These are phyloP conservation scores for Piromyces finnis DNA, from an alignment of 192 early-diverging fungal species.

Conservation along the genomic window DNA sequence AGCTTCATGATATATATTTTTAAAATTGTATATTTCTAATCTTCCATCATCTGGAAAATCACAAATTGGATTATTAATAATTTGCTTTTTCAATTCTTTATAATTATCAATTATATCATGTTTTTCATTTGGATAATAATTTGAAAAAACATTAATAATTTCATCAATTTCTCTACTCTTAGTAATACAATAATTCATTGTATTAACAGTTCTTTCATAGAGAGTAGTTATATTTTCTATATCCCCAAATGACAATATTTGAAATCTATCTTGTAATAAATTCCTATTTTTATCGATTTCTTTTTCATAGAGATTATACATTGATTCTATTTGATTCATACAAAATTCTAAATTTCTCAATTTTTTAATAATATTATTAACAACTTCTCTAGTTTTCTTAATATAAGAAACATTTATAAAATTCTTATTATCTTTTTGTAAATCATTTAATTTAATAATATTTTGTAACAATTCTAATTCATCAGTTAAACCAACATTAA, in stretches of 20 bases:
- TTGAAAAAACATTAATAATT: background rate
- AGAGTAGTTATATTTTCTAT: background rate
- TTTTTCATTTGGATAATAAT: background rate
- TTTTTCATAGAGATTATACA: background rate
- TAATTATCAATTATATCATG: background rate
- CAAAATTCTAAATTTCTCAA: background rate
- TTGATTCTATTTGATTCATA: background rate
- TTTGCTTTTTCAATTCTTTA: background rate
- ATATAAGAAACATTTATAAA: background rate
- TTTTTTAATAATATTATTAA: background rate
- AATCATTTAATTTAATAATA: background rate
- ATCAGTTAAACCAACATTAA: background rate
- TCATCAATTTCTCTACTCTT: background rate
- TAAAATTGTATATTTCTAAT: background rate
- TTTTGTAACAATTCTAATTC: background rate
- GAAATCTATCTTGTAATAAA: background rate
- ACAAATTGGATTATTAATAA: background rate
- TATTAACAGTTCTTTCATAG: background rate
- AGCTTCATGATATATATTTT: background rate
- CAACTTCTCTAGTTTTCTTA: background rate
- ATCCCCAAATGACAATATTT: background rate
- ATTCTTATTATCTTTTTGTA: background rate
- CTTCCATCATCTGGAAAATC: background rate
- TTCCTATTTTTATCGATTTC: background rate
- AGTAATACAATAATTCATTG: background rate